Evolutionary conservation across 805 yeast species (phyloP).

Genomic region (Phaffomyces antillensis): DNA sequence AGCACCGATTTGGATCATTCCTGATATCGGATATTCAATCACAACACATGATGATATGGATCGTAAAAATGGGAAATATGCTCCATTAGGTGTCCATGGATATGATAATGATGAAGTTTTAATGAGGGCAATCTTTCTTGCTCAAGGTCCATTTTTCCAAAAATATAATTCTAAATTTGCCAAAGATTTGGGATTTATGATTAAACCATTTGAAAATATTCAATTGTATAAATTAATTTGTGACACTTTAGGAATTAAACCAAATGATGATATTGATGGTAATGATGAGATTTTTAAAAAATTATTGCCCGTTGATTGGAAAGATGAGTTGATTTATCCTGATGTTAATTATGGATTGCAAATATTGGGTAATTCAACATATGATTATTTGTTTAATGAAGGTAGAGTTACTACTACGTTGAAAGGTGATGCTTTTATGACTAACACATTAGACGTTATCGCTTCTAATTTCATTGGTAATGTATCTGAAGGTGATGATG

Average conservation of each 20-base stretch:
- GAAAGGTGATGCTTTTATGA: slow-evolving; percentile 2
- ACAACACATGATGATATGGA: slow-evolving; percentile 55
- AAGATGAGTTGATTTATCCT: slow-evolving; percentile 42
- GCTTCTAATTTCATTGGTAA: background rate
- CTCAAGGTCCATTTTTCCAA: slow-evolving; percentile 71
- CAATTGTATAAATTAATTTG: slow-evolving; percentile 73
- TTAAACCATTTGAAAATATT: slow-evolving; percentile 61
- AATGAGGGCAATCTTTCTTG: slow-evolving; percentile 80
- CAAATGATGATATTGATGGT: slow-evolving; percentile 55
- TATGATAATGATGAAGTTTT: slow-evolving; percentile 68
- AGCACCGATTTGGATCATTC: slow-evolving; percentile 83
- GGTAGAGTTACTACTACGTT: slow-evolving; percentile 13
- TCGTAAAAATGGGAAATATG: slow-evolving; percentile 15
- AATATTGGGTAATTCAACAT: slow-evolving; percentile 41
- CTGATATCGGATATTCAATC: slow-evolving; percentile 73
- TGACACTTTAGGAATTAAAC: slow-evolving; percentile 45
- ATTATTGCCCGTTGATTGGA: slow-evolving; percentile 37
- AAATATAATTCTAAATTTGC: slow-evolving; percentile 4
- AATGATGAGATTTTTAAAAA: slow-evolving; percentile 24
- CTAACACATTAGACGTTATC: slow-evolving; percentile 5
- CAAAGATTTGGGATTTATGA: slow-evolving; percentile 22
- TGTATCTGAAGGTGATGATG: background rate
- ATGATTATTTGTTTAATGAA: slow-evolving; percentile 33
- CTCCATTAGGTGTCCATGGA: slow-evolving; percentile 67
- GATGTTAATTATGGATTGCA: slow-evolving; percentile 36